Conservation (phyloP, 2,329 filamentous ascomycete genomes). For the Colletotrichum noveboracense region DNA sequence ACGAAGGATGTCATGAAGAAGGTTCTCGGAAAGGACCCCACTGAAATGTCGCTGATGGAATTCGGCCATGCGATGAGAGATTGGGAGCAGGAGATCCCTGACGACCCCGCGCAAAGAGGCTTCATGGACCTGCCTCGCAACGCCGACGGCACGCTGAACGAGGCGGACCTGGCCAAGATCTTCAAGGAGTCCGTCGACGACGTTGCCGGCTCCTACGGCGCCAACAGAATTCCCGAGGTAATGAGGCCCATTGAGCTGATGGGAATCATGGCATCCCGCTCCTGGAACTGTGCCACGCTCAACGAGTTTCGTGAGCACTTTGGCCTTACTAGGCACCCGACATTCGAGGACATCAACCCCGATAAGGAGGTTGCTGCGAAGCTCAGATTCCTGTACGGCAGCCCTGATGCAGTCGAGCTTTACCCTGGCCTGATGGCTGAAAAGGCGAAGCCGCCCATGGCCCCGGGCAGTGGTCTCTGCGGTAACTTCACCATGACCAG, state of each 20-base stretch:
- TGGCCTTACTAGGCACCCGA: slow-evolving; percentile 56
- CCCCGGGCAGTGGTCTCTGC: slow-evolving; percentile 52
- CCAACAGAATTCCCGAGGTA: slow-evolving; percentile 60
- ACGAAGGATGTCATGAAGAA: slow-evolving; percentile 28
- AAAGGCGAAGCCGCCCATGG: slow-evolving; percentile 54
- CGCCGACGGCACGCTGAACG: slow-evolving; percentile 52
- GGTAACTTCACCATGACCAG: slow-evolving; percentile 51
- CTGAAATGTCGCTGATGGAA: background rate
- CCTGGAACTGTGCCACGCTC: slow-evolving; percentile 63
- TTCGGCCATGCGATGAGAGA: slow-evolving; percentile 22
- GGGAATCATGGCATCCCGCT: slow-evolving; percentile 62
- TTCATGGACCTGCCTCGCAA: slow-evolving; percentile 56
- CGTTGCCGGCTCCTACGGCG: slow-evolving; percentile 49
- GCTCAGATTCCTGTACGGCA: slow-evolving; percentile 58
- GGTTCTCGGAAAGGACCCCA: slow-evolving; percentile 13
- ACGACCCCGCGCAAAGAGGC: slow-evolving; percentile 56
- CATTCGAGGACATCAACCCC: slow-evolving; percentile 64
- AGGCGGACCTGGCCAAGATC: slow-evolving; percentile 62
- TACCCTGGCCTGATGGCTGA: slow-evolving; percentile 53
- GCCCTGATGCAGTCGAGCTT: slow-evolving; percentile 66
- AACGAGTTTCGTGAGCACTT: slow-evolving; percentile 71
- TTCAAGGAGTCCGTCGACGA: slow-evolving; percentile 60
- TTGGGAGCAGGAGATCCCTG: slow-evolving; percentile 44
- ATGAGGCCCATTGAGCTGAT: slow-evolving; percentile 64
- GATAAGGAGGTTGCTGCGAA: slow-evolving; percentile 57